These are phyloP conservation scores for Colletotrichum sansevieriae DNA, from an alignment of 2,329 filamentous ascomycete genomes.

Conservation along the genomic window DNA sequence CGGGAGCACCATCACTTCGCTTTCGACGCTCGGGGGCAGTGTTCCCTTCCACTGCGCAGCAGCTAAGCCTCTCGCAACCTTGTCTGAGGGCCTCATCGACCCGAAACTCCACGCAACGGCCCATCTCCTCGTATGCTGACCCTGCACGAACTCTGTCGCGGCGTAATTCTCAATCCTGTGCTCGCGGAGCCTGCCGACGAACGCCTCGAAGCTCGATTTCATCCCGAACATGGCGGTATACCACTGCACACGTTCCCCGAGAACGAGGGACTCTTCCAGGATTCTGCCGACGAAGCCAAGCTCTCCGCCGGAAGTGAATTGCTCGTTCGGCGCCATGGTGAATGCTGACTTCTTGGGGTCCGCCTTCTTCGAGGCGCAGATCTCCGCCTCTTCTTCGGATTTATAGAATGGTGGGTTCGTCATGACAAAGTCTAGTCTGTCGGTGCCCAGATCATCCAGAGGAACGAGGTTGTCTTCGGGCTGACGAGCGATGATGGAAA, in stretches of 20 bases:
- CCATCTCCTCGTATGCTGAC: conserved; percentile 85
- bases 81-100: conserved; percentile 70
- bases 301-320: conserved; percentile 87
- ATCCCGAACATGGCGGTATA: conserved; percentile 94
- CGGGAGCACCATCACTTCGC: conserved; percentile 46
- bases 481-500: conserved; percentile 71
- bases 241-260: conserved; percentile 79
- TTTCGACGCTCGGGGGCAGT: conserved; percentile 58
- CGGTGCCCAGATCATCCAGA: conserved; percentile 64
- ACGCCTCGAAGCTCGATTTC: conserved; percentile 72
- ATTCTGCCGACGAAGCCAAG: conserved; percentile 79
- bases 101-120: conserved; percentile 89
- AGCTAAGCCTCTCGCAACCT: conserved; percentile 59
- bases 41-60: conserved; percentile 56
- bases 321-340: conserved; percentile 85
- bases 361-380: conserved; percentile 74
- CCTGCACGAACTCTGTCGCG: conserved; percentile 83
- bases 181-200: conserved; percentile 71
- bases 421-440: conserved; percentile 83
- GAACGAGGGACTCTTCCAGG: conserved; percentile 74
- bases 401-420: conserved; percentile 95
- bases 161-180: conserved; percentile 81
- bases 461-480: conserved; percentile 72
- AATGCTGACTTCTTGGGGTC: conserved; percentile 77
- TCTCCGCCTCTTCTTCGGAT: conserved; percentile 76